phyloP scores from a whole-genome alignment of 2,329 filamentous ascomycete genomes.

The Aspergillus quadricinctus region DNA sequence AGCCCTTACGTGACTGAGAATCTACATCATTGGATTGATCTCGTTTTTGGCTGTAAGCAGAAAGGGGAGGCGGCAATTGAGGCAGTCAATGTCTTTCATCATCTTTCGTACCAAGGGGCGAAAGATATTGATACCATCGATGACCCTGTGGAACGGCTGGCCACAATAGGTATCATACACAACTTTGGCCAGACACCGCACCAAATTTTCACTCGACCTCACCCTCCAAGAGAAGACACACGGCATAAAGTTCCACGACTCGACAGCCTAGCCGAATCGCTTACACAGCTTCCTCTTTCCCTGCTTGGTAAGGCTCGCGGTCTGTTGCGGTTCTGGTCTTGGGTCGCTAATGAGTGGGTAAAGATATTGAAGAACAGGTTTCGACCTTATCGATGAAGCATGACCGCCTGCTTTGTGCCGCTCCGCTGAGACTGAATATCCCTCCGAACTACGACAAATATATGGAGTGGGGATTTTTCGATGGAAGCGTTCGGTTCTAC shows the following conservation, averaged over 20 bases:
- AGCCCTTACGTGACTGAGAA: constrained; percentile 87
- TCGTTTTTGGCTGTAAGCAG: constrained; percentile 92
- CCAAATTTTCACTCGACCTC: constrained; percentile 81
- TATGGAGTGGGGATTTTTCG: constrained; percentile 92
- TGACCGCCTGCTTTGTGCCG: constrained; percentile 77
- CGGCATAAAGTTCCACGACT: constrained; percentile 64
- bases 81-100: constrained; percentile 90
- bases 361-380: constrained; percentile 71
- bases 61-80: constrained; percentile 88
- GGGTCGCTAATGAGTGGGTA: constrained; percentile 3
- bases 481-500: constrained; percentile 89
- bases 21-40: constrained; percentile 90
- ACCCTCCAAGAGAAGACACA: constrained; percentile 69
- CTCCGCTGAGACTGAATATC: constrained; percentile 80
- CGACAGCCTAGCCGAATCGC: constrained; percentile 70
- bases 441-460: constrained; percentile 84
- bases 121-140: constrained; percentile 88
- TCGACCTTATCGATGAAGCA: constrained; percentile 72
- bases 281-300: constrained; percentile 74
- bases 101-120: constrained; percentile 89
- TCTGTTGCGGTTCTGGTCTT: neutral
- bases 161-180: constrained; percentile 93
- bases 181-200: constrained; percentile 98
- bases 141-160: constrained; percentile 78
- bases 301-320: constrained; percentile 54